Conservation (phyloP, 2,329 filamentous ascomycete species). For the Trichoderma sp. region DNA sequence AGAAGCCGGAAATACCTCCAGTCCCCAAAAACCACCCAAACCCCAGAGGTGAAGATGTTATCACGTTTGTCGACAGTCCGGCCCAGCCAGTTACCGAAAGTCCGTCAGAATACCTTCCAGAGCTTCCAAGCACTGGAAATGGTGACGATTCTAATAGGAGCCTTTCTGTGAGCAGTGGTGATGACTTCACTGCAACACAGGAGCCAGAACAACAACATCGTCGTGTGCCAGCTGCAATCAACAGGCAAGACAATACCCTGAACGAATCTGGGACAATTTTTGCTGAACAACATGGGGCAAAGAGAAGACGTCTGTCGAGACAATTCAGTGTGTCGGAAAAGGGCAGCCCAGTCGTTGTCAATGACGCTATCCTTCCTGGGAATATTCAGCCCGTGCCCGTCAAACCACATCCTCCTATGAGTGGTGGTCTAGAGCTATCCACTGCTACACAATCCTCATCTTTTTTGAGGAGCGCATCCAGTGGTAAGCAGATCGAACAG, state of each 20-base stretch:
- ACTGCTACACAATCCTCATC: background rate
- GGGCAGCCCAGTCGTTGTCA: slow-evolving; percentile 29
- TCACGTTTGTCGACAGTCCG: background rate
- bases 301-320: background rate
- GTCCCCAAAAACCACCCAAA: background rate
- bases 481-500: background rate
- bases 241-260: background rate
- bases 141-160: background rate
- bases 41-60: too few relatives aligned
- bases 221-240: too few relatives aligned
- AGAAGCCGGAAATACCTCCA: slow-evolving; percentile 20
- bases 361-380: background rate
- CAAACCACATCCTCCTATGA: background rate
- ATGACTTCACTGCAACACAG: background rate
- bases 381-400: background rate
- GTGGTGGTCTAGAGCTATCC: background rate
- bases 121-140: background rate
- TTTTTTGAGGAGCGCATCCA: background rate
- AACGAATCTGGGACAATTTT: background rate
- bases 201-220: background rate
- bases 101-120: background rate
- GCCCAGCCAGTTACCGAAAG: background rate
- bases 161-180: background rate
- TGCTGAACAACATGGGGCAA: background rate
- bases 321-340: slow-evolving; percentile 31